A percentile compares a stretch with the other conserved stretches of the same genome.
These are phyloP conservation scores for Starmerella sp. DNA, from an alignment of 805 yeast species.

Conservation along the genomic window DNA sequence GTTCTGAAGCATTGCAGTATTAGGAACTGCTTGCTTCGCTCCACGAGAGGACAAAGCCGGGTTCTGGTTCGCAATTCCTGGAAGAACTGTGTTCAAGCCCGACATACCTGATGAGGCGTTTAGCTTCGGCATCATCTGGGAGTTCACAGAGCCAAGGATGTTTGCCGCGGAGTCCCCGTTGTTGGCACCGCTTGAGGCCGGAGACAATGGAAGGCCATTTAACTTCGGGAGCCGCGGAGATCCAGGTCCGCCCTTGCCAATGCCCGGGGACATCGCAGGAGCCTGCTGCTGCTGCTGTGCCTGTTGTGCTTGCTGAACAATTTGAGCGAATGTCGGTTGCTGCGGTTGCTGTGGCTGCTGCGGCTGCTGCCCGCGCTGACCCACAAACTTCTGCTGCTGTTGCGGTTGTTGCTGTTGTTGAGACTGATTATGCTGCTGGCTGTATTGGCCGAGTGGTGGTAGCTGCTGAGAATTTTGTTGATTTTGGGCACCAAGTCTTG, in stretches of 20 bases:
- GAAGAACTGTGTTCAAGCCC: slow-evolving; percentile 20
- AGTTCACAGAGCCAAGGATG: slow-evolving; percentile 19
- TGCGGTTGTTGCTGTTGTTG: slow-evolving; percentile 3
- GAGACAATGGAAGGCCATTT: not conserved
- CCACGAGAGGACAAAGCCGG: not conserved
- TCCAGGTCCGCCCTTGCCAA: not conserved
- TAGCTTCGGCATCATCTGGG: slow-evolving; percentile 21
- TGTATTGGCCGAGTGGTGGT: not conserved
- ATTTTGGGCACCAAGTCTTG: slow-evolving; percentile 14
- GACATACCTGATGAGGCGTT: slow-evolving; percentile 19
- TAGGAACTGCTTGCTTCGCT: not conserved
- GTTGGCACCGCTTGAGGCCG: not conserved
- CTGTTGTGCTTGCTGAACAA: slow-evolving; percentile 18
- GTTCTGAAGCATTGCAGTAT: slow-evolving; percentile 9
- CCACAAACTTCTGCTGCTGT: slow-evolving; percentile 1
- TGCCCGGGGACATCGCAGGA: not conserved
- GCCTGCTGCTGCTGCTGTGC: not conserved
- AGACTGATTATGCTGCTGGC: not conserved
- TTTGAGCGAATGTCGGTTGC: slow-evolving; percentile 19
- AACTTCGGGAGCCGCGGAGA: not conserved
- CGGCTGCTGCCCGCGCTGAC: not conserved
- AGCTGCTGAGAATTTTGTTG: slow-evolving; percentile 1
- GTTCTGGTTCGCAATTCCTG: slow-evolving; percentile 11
- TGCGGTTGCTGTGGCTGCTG: not conserved
- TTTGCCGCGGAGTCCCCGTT: slow-evolving; percentile 9